Conservation (phyloP, 306 rosid species). For the Gynostemma pentaphyllum region DNA sequence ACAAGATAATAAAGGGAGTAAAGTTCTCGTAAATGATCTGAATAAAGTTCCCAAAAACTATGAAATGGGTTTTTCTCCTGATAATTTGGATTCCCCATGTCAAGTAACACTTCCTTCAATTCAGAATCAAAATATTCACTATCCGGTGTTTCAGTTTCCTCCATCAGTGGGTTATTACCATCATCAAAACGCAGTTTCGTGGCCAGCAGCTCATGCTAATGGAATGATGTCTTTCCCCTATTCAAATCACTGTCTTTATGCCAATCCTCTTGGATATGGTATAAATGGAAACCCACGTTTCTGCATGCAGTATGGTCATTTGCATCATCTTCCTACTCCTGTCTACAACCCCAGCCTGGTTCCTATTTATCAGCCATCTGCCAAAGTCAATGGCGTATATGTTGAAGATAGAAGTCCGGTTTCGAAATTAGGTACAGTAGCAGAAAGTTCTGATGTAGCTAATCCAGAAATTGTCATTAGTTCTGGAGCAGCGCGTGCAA, state of each 20-base stretch:
- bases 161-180: constrained; percentile 70
- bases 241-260: constrained; percentile 57
- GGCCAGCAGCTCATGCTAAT: constrained; percentile 62
- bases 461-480: constrained; percentile 28
- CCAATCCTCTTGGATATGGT: constrained; percentile 75
- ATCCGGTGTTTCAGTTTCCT: constrained; percentile 62
- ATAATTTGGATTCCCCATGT: constrained; percentile 48
- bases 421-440: constrained; percentile 31
- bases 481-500: constrained; percentile 25
- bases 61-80: constrained; percentile 39
- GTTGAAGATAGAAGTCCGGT: constrained; percentile 31
- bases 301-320: constrained; percentile 71
- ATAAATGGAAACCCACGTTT: constrained; percentile 58
- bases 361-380: constrained; percentile 63
- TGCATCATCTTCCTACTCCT: constrained; percentile 60
- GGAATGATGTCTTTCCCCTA: constrained; percentile 62
- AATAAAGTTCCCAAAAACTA: constrained; percentile 24
- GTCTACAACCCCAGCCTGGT: constrained; percentile 40
- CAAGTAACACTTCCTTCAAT: constrained; percentile 39
- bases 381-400: constrained; percentile 31
- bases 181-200: constrained; percentile 81
- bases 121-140: constrained; percentile 54
- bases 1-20: constrained; percentile 30
- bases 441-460: constrained; percentile 33
- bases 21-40: constrained; percentile 21